These are phyloP conservation scores for Acacia confusa DNA, from an alignment of 306 rosid species.

Conservation along the genomic window DNA sequence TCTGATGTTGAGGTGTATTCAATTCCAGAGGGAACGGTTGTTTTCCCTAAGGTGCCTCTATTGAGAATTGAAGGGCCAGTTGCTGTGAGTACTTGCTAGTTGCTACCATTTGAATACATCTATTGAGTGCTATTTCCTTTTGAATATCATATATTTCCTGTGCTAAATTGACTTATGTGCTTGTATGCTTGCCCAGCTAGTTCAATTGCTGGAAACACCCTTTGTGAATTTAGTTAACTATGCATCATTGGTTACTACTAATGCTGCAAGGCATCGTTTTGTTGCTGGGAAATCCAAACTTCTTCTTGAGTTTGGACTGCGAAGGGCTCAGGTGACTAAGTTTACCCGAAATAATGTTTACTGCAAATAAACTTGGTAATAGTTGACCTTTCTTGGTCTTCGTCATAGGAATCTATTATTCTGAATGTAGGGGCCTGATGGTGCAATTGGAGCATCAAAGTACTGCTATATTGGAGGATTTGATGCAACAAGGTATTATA, in stretches of 20 bases:
- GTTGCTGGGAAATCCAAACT: constrained; percentile 95
- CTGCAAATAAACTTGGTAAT: constrained; percentile 8
- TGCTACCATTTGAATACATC: constrained; percentile 1
- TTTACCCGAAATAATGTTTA: constrained; percentile 25
- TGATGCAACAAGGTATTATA: constrained; percentile 87
- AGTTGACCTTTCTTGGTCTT: constrained; percentile 21
- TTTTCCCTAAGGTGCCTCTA: constrained; percentile 93
- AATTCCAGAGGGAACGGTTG: constrained; percentile 83
- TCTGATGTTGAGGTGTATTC: constrained; percentile 91
- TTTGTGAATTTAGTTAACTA: constrained; percentile 84
- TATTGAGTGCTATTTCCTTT: constrained; percentile 15
- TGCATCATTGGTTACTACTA: constrained; percentile 91
- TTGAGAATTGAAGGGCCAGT: constrained; percentile 93
- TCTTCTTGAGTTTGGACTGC: constrained; percentile 94
- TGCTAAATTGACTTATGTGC: constrained; percentile 9
- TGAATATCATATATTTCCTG: constrained; percentile 10
- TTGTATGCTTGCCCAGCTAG: constrained; percentile 59
- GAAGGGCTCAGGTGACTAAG: constrained; percentile 76
- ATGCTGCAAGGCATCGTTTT: constrained; percentile 98
- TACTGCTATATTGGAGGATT: constrained; percentile 98
- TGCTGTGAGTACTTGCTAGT: constrained; percentile 73
- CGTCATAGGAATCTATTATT: constrained; percentile 30
- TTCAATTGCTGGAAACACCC: constrained; percentile 96
- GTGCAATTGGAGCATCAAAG: constrained; percentile 91
- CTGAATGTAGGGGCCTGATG: constrained; percentile 89